A percentile compares a stretch with the other conserved stretches of the same genome.
phyloP scores from a whole-genome alignment of 306 rosid species.

The Inga laurina region DNA sequence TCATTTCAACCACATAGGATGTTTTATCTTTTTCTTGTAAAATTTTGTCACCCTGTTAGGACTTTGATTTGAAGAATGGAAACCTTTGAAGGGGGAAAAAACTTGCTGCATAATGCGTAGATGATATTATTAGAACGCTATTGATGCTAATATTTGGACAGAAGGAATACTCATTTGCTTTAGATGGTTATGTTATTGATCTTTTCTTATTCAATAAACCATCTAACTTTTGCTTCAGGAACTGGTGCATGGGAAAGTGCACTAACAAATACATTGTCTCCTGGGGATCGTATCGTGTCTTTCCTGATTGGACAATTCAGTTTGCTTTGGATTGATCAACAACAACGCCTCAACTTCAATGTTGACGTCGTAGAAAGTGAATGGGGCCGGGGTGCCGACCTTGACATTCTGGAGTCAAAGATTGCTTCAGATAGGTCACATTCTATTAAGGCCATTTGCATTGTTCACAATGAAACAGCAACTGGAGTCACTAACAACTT shows the following conservation, averaged over 20 bases:
- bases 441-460: constrained; percentile 92
- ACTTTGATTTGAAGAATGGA: neutral
- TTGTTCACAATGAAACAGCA: constrained; percentile 98
- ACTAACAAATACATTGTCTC: constrained; percentile 94
- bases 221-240: constrained; percentile 52
- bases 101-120: neutral
- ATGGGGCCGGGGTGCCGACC: constrained; percentile 96
- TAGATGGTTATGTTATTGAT: neutral
- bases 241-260: constrained; percentile 99
- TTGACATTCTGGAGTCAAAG: constrained; percentile 81
- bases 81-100: neutral
- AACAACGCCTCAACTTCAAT: constrained; percentile 89
- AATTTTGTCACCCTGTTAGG: neutral
- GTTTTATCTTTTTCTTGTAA: neutral
- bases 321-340: constrained; percentile 99
- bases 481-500: constrained; percentile 94
- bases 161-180: neutral
- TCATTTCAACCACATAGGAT: neutral
- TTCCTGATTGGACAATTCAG: constrained; percentile 98
- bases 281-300: constrained; percentile 86
- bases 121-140: neutral
- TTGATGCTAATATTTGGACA: neutral
- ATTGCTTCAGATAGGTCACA: constrained; percentile 76
- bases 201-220: constrained; percentile 13
- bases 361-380: constrained; percentile 97